Percentiles rank a stretch among this genome's conserved stretches.
phyloP scores from a whole-genome alignment of 2,329 filamentous ascomycete species.

The Exophiala sp. region DNA sequence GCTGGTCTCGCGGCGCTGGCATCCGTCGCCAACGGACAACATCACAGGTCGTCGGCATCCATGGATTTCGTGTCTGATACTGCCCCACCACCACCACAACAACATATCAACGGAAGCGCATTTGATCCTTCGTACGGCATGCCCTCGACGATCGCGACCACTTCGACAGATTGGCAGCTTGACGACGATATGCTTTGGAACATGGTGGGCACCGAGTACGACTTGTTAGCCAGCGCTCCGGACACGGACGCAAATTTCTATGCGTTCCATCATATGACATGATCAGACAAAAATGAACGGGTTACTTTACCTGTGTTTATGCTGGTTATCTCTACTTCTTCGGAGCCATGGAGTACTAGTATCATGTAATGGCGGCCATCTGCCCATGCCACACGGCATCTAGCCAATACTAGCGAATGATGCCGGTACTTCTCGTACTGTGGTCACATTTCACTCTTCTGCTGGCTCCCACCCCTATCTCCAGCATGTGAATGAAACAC shows the following conservation, averaged over 20 bases:
- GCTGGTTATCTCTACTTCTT: too few species aligned
- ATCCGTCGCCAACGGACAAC: neutral
- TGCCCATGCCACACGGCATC: too few species aligned
- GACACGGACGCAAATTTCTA: constrained; percentile 1
- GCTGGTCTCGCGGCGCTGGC: neutral
- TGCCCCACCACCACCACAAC: neutral
- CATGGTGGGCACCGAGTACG: neutral
- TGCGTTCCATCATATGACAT: neutral
- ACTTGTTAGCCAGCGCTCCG: neutral
- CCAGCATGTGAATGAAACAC: too few species aligned
- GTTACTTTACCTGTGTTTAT: too few species aligned
- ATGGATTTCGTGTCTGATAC: neutral
- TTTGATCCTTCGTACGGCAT: neutral
- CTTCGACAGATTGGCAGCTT: neutral
- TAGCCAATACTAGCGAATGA: too few species aligned
- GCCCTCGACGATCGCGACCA: neutral
- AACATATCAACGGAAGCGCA: neutral
- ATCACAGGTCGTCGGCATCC: neutral
- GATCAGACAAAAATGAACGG: too few species aligned
- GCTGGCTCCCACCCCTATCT: too few species aligned
- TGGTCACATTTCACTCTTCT: too few species aligned
- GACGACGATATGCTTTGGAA: constrained; percentile 1
- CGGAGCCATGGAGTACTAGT: too few species aligned
- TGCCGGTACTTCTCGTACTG: too few species aligned
- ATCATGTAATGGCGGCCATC: too few species aligned